These are phyloP conservation scores for Backusella liffmaniae DNA, from an alignment of 192 early-diverging fungal genomes.

Conservation along the genomic window DNA sequence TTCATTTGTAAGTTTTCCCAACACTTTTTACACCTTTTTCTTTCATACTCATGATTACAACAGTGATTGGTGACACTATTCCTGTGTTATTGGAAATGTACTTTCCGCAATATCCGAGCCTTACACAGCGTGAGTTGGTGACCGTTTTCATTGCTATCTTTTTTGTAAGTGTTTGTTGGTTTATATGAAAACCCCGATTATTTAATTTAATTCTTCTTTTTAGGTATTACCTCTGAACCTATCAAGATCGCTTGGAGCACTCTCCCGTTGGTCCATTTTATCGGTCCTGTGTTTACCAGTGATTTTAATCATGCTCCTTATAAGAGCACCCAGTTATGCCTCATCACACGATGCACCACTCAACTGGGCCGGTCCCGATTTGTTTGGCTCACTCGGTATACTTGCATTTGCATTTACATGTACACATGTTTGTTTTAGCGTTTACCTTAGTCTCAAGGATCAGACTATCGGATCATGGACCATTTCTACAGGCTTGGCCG, in stretches of 20 bases:
- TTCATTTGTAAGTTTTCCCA: conserved; percentile 38
- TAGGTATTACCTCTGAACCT: conserved; percentile 63
- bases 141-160: conserved; percentile 36
- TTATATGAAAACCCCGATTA: not conserved
- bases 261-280: conserved; percentile 55
- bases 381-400: conserved; percentile 63
- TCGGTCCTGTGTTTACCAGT: conserved; percentile 62
- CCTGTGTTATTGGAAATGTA: conserved; percentile 41
- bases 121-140: conserved; percentile 28
- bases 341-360: conserved; percentile 49
- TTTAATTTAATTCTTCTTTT: not conserved
- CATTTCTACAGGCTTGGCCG: conserved; percentile 48
- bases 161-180: conserved; percentile 44
- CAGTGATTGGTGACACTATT: conserved; percentile 52
- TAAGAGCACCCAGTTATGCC: conserved; percentile 56
- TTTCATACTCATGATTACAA: not conserved
- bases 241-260: conserved; percentile 59
- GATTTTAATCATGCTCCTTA: conserved; percentile 56
- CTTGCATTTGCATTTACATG: conserved; percentile 70
- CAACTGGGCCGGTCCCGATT: conserved; percentile 54
- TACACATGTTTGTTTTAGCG: conserved; percentile 61
- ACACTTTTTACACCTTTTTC: not conserved
- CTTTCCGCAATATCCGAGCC: conserved; percentile 26
- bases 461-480: conserved; percentile 52
- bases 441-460: conserved; percentile 49